Evolutionary conservation across 2,329 filamentous ascomycete genomes (phyloP), one percentile per base, ranked within the genome.

Genomic region (Pyrenophora graminea): DNA sequence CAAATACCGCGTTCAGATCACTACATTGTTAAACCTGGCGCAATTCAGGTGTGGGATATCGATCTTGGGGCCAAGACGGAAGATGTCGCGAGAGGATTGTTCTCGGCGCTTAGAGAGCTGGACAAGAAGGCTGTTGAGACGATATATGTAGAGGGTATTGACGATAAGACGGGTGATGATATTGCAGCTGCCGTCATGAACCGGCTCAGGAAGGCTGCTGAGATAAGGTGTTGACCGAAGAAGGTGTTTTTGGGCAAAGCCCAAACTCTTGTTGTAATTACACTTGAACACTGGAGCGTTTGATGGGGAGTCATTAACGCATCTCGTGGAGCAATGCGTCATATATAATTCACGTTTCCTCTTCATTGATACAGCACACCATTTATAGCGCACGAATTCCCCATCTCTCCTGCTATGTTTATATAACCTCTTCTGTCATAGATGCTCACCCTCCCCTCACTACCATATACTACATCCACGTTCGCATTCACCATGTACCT

Each of bases 101-200:
- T 99, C 71, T 90, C 90, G 10, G 90, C 91, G 1, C 77, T 99
- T 46, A 82, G 94, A 45, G 89, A 92, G 61, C 81, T 99, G 56
- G 94, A 99, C 71, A 84, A 86, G 64, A 80, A 85, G 56, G 83
- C 85, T 25, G 91, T 91, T 3, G 86, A 94, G 68, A 80, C 88
- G 17, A 97, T 99, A 45, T 89, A 92, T 62, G 90, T 97, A 9
- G 94, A 99, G 71, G 93, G 93, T 2, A 89, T 97, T 50, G 74
- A 78, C 17, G 80, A 85, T 54, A 88, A 89, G 46, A 62, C 69
- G 53, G 85, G 88, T 52, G 86, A 88, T 27, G 89, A 94, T 69
- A 87, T 94, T 62, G 91, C 91, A 17, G 90, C 90, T 19, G 94
- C 79, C 3, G 72, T 81, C 17, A 81, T 81, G 79, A 81, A 81